Conservation (phyloP, 148 eudicot species). For the Camellia japonica region DNA sequence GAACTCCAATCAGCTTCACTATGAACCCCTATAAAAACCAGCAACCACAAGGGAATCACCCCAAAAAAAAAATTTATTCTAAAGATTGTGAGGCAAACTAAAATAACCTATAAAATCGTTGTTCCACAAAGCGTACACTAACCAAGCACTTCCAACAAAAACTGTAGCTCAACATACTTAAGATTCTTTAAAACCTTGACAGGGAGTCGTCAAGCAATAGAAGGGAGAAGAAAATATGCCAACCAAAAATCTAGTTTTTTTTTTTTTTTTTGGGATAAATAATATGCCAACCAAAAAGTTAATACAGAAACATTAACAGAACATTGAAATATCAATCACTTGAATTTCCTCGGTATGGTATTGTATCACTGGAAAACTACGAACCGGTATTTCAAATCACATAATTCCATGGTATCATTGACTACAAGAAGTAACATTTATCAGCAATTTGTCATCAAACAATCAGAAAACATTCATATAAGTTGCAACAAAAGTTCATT, state of each 20-base stretch:
- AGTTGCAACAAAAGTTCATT: neutral
- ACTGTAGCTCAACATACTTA: no score
- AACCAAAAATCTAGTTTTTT: neutral
- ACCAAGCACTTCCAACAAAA: neutral
- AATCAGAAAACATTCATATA: neutral
- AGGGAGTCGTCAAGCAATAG: neutral
- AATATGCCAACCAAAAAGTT: neutral
- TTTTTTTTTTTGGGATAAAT: no score
- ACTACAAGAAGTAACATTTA: constrained; percentile 3
- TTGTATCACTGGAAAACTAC: neutral
- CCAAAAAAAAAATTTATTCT: neutral
- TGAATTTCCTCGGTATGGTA: neutral
- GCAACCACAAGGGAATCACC: neutral
- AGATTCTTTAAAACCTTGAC: neutral
- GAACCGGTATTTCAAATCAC: neutral
- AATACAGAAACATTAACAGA: neutral
- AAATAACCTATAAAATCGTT: no score
- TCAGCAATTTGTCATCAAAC: neutral
- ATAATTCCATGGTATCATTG: neutral
- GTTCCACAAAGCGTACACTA: neutral
- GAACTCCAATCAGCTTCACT: neutral
- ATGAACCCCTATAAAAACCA: neutral
- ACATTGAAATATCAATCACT: neutral
- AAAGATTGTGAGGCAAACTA: neutral
- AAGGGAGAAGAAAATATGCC: neutral